Evolutionary conservation across 2,329 filamentous ascomycete species (phyloP).

Genomic region (Akanthomyces muscarius): DNA sequence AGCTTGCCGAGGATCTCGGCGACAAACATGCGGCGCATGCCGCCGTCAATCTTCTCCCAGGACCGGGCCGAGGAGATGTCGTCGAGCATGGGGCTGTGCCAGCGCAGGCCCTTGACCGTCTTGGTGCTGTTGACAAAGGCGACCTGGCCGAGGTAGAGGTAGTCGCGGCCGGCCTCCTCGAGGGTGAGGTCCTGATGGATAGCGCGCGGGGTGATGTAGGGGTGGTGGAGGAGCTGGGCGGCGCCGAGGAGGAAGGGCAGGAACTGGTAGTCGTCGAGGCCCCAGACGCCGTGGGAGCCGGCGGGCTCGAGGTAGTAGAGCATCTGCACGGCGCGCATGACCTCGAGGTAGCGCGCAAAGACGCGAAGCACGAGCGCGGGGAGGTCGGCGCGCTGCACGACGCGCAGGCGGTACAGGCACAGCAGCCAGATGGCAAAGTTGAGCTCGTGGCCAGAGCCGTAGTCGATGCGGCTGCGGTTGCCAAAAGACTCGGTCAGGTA

Average conservation of each 20-base stretch:
- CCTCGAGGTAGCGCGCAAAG: slow-evolving; percentile 74
- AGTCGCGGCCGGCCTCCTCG: slow-evolving; percentile 80
- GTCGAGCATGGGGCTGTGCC: slow-evolving; percentile 98
- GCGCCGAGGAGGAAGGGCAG: slow-evolving; percentile 93
- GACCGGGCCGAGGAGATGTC: slow-evolving; percentile 88
- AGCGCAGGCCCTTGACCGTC: slow-evolving; percentile 87
- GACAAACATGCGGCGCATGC: slow-evolving; percentile 96
- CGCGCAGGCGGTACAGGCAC: slow-evolving; percentile 77
- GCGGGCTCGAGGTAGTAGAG: slow-evolving; percentile 97
- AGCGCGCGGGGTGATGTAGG: slow-evolving; percentile 68
- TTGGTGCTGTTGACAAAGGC: slow-evolving; percentile 94
- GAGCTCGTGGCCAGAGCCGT: slow-evolving; percentile 93
- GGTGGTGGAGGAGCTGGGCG: slow-evolving; percentile 81
- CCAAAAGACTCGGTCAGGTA: slow-evolving; percentile 85
- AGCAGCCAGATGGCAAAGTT: slow-evolving; percentile 97
- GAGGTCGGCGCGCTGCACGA: slow-evolving; percentile 65
- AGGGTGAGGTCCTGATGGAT: slow-evolving; percentile 87
- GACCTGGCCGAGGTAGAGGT: slow-evolving; percentile 88
- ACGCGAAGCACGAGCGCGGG: slow-evolving; percentile 69
- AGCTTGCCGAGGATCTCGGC: slow-evolving; percentile 89
- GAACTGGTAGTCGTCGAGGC: slow-evolving; percentile 95
- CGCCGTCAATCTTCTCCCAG: slow-evolving; percentile 89
- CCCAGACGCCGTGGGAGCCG: slow-evolving; percentile 96
- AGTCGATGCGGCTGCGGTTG: slow-evolving; percentile 84
- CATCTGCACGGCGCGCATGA: slow-evolving; percentile 85